A percentile compares a stretch with the other conserved stretches of the same genome.
Evolutionary conservation across 257 asterid genomes (phyloP).

Genomic region (Salvia miltiorrhiza): DNA sequence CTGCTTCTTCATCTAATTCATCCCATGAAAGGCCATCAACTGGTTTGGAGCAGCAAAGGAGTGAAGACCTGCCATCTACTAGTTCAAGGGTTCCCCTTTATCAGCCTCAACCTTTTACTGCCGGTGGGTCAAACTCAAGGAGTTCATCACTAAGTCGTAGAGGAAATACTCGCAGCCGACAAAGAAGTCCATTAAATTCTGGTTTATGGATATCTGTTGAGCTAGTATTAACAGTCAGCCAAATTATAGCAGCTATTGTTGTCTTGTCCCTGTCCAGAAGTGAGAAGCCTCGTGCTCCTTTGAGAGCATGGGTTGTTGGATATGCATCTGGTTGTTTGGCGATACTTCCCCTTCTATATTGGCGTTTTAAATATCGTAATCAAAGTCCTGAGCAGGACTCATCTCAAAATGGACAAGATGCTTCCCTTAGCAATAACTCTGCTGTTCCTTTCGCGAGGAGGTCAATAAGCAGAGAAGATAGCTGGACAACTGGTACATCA

Average conservation of each 20-base stretch:
- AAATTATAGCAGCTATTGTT: conserved; percentile 73
- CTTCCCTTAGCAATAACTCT: conserved; percentile 47
- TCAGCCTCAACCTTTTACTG: conserved; percentile 49
- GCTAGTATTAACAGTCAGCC: conserved; percentile 70
- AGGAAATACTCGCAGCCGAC: conserved; percentile 60
- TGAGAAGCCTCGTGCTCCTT: conserved; percentile 84
- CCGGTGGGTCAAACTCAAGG: conserved; percentile 54
- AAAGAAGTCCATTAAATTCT: conserved; percentile 83
- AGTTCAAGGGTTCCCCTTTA: conserved; percentile 48
- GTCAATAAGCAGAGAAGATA: conserved; percentile 51
- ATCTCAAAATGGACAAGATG: conserved; percentile 48
- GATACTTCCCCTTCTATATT: conserved; percentile 77
- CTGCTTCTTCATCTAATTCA: conserved; percentile 50
- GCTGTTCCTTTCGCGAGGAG: conserved; percentile 48
- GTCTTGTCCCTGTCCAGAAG: conserved; percentile 68
- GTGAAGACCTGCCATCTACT: conserved; percentile 60
- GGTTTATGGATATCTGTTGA: conserved; percentile 81
- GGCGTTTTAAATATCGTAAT: conserved; percentile 79
- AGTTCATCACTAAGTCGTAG: conserved; percentile 59
- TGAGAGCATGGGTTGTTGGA: conserved; percentile 72
- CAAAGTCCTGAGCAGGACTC: conserved; percentile 66
- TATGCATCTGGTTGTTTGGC: conserved; percentile 93
- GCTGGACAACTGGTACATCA: conserved; percentile 35
- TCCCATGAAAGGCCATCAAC: conserved; percentile 46
- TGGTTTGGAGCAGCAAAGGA: conserved; percentile 44